Conservation (phyloP, 2,329 filamentous ascomycete species). For the Colletotrichum neosansevieriae region DNA sequence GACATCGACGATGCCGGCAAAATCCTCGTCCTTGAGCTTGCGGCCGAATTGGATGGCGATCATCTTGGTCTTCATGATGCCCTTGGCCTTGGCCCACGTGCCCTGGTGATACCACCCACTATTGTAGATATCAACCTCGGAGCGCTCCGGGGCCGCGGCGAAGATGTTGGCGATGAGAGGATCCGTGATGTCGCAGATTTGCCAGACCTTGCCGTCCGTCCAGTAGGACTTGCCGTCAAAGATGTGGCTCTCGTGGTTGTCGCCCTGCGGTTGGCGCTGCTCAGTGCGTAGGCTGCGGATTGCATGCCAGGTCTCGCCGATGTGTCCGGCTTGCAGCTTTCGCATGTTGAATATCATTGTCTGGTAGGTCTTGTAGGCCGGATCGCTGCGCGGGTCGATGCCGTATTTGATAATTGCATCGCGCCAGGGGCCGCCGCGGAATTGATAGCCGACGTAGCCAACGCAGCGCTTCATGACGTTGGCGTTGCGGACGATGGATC, state of each 20-base stretch:
- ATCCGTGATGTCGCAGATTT: slow-evolving; percentile 92
- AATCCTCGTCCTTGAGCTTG: slow-evolving; percentile 61
- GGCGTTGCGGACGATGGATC: slow-evolving; percentile 61
- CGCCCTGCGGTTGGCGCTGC: slow-evolving; percentile 55
- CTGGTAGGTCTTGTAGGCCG: slow-evolving; percentile 85
- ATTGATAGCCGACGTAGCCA: slow-evolving; percentile 90
- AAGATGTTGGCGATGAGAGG: slow-evolving; percentile 77
- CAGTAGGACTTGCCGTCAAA: slow-evolving; percentile 85
- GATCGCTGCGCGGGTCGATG: slow-evolving; percentile 83
- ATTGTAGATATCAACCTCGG: slow-evolving; percentile 67
- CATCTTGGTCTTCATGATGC: slow-evolving; percentile 90
- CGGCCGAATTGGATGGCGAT: slow-evolving; percentile 71
- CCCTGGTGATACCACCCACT: slow-evolving; percentile 91
- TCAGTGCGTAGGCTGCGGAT: slow-evolving; percentile 53
- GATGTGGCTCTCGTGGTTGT: slow-evolving; percentile 70
- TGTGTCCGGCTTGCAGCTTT: slow-evolving; percentile 60
- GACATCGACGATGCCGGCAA: slow-evolving; percentile 56
- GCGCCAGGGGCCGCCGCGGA: slow-evolving; percentile 91
- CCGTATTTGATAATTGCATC: slow-evolving; percentile 89
- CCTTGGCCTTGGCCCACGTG: slow-evolving; percentile 84
- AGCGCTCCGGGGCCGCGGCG: slow-evolving; percentile 69
- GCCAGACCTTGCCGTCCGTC: slow-evolving; percentile 90
- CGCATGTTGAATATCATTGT: slow-evolving; percentile 87
- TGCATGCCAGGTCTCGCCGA: slow-evolving; percentile 62
- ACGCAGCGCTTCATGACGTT: slow-evolving; percentile 78